Evolutionary conservation across 2,329 filamentous ascomycete genomes (phyloP).

Genomic region (Epichloe bromicola): DNA sequence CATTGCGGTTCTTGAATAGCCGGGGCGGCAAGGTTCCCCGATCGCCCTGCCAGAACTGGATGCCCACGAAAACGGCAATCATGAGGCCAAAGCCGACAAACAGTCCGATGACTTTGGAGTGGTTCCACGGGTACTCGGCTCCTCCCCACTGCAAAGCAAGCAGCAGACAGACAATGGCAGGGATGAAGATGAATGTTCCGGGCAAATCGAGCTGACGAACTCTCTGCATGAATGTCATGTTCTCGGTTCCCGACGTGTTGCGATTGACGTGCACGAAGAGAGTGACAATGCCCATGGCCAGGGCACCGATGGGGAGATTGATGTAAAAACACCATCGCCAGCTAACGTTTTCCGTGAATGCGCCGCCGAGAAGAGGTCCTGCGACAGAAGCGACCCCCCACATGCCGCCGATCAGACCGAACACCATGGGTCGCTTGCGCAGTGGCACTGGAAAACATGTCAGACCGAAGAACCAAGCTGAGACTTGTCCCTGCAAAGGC

Average conservation of each 20-base stretch:
- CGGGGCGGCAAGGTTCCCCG: slow-evolving; percentile 33
- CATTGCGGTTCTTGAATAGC: slow-evolving; percentile 30
- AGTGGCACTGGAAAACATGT: slow-evolving; percentile 30
- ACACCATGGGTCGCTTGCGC: slow-evolving; percentile 38
- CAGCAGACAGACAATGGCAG: slow-evolving; percentile 38
- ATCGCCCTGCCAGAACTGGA: slow-evolving; percentile 31
- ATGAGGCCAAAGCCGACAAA: slow-evolving; percentile 36
- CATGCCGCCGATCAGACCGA: slow-evolving; percentile 41
- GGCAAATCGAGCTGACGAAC: slow-evolving; percentile 34
- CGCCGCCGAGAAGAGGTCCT: slow-evolving; percentile 37
- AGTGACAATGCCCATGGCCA: slow-evolving; percentile 34
- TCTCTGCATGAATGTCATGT: slow-evolving; percentile 21
- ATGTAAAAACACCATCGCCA: slow-evolving; percentile 42
- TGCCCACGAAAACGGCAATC: slow-evolving; percentile 30
- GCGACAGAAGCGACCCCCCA: slow-evolving; percentile 40
- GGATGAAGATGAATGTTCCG: slow-evolving; percentile 37
- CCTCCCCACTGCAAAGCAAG: slow-evolving; percentile 47
- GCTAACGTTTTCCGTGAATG: slow-evolving; percentile 33
- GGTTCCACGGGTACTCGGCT: slow-evolving; percentile 35
- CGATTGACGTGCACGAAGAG: slow-evolving; percentile 31
- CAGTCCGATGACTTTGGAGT: slow-evolving; percentile 34
- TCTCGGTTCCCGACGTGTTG: slow-evolving; percentile 19
- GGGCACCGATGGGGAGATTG: slow-evolving; percentile 33
- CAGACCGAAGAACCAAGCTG: neutral
- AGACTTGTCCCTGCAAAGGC: no score